phyloP scores from a whole-genome alignment of 352 stramenopile species.

The Globisporangium middletonii region DNA sequence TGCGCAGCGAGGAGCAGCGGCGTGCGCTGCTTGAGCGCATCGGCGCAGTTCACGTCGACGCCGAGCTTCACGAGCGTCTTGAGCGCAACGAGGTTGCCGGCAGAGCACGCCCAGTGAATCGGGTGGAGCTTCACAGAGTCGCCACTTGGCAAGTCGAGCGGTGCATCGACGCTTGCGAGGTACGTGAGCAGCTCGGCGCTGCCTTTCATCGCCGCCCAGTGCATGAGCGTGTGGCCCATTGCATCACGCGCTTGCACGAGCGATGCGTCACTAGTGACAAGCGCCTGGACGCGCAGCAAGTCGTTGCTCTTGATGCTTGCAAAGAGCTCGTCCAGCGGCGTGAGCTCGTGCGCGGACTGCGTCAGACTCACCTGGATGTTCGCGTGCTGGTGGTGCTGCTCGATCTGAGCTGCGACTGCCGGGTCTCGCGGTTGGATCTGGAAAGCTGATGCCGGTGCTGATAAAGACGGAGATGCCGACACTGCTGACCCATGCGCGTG shows the following conservation, averaged over 20 bases:
- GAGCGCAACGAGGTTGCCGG: constrained; percentile 63
- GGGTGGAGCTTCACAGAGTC: constrained; percentile 57
- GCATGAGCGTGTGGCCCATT: constrained; percentile 61
- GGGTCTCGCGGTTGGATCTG: constrained; percentile 7
- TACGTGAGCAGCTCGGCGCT: constrained; percentile 53
- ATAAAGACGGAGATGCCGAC: not conserved
- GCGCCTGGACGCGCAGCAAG: constrained; percentile 39
- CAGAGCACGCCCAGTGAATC: constrained; percentile 80
- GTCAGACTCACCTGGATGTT: too few relatives aligned
- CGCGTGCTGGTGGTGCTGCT: not conserved
- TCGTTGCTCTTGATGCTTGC: constrained; percentile 54
- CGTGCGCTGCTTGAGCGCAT: constrained; percentile 66
- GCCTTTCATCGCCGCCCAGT: constrained; percentile 65
- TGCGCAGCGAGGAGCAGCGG: constrained; percentile 72
- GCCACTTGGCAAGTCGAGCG: constrained; percentile 56
- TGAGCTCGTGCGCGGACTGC: constrained; percentile 9
- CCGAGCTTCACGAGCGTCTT: constrained; percentile 55
- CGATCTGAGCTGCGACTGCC: not conserved
- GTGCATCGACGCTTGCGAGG: constrained; percentile 33
- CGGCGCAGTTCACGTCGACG: constrained; percentile 68
- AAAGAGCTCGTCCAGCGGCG: constrained; percentile 61
- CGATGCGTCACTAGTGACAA: constrained; percentile 22
- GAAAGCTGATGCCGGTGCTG: constrained; percentile 4
- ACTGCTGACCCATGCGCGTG: constrained; percentile 5
- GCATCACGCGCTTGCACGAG: constrained; percentile 37